phyloP scores from a whole-genome alignment of 1,284 basidiomycete species.

The Golubevia sp. region DNA sequence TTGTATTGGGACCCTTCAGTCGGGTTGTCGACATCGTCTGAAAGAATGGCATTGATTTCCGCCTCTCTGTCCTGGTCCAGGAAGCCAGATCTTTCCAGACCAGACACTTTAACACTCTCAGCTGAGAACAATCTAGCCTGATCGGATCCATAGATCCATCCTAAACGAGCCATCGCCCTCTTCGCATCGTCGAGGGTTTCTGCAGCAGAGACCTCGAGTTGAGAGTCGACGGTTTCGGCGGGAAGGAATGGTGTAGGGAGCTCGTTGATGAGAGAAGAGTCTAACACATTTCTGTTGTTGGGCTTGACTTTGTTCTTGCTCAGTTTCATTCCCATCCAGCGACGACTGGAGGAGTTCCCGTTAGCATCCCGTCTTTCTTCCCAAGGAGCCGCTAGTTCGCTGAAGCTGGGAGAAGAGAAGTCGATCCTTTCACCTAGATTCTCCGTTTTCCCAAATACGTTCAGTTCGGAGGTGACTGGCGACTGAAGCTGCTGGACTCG shows the following conservation, averaged over 20 bases:
- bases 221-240: no score
- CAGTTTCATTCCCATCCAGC: not conserved
- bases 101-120: not conserved
- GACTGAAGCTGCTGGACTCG: not conserved
- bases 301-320: not conserved
- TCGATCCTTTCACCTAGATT: not conserved
- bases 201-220: not conserved
- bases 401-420: not conserved
- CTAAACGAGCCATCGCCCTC: not conserved
- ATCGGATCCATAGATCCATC: not conserved
- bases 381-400: not conserved
- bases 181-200: not conserved
- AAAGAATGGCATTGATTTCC: not conserved
- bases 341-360: not conserved
- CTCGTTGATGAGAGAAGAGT: not conserved
- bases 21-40: not conserved
- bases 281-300: not conserved
- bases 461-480: not conserved
- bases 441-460: not conserved
- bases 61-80: not conserved
- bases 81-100: not conserved
- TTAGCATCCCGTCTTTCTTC: not conserved
- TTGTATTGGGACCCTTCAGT: not conserved
- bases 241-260: not conserved
- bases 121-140: not conserved